Evolutionary conservation across 2,329 filamentous ascomycete species (phyloP).

Genomic region (Podosphaera fusca): DNA sequence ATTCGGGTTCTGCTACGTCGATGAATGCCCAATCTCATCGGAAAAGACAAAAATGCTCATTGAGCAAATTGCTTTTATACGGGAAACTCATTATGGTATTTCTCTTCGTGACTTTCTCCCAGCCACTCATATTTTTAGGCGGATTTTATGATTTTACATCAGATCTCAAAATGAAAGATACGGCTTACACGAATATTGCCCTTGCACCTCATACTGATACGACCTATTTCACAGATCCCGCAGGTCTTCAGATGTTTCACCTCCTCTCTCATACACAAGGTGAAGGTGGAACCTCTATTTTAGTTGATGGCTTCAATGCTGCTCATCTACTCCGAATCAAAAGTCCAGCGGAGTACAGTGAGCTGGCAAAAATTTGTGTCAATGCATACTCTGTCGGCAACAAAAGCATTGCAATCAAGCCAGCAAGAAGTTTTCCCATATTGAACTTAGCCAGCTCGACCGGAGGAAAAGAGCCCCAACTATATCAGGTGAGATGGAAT

Average conservation of each 20-base stretch:
- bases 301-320: conserved; percentile 70
- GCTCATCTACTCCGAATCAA: conserved; percentile 34
- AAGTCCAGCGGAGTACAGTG: conserved; percentile 30
- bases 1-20: conserved; percentile 59
- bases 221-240: conserved; percentile 85
- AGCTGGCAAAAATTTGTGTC: conserved; percentile 33
- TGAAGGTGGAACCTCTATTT: conserved; percentile 49
- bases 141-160: conserved; percentile 74
- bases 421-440: conserved; percentile 47
- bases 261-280: conserved; percentile 55
- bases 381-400: conserved; percentile 77
- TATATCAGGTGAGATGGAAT: conserved; percentile 70
- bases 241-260: conserved; percentile 81
- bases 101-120: not conserved
- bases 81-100: conserved; percentile 72
- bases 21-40: conserved; percentile 42
- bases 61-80: conserved; percentile 64
- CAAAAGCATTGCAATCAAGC: conserved; percentile 55
- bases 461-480: conserved; percentile 15
- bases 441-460: conserved; percentile 34
- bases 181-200: conserved; percentile 69
- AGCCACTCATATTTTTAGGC: conserved; percentile 18
- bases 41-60: conserved; percentile 53
- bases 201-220: conserved; percentile 80
- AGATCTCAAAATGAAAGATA: conserved; percentile 70